These are phyloP conservation scores for Pestalotiopsis sp. DNA, from an alignment of 2,329 filamentous ascomycete genomes.

Conservation along the genomic window DNA sequence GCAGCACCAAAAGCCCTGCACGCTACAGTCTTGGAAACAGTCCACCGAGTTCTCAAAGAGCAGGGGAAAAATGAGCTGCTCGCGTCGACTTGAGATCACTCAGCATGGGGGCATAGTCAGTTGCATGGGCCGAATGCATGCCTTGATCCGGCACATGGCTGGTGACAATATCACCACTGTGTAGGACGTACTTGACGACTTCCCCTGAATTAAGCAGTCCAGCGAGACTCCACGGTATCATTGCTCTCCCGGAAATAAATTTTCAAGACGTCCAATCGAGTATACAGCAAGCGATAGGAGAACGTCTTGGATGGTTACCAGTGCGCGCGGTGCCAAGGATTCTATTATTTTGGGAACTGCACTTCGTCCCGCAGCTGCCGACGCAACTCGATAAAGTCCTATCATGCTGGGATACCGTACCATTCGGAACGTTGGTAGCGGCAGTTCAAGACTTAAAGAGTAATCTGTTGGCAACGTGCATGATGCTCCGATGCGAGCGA, in stretches of 20 bases:
- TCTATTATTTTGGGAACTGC: neutral
- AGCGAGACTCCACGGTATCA: neutral
- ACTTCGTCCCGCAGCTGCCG: neutral
- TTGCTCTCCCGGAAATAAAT: neutral
- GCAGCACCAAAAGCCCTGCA: slow-evolving; percentile 51
- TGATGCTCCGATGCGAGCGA: neutral
- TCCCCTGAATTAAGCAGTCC: neutral
- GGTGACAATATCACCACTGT: neutral
- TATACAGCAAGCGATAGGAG: neutral
- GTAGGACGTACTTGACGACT: neutral
- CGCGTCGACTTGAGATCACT: slow-evolving; percentile 12
- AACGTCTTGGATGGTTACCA: neutral
- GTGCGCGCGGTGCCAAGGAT: neutral
- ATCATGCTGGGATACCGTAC: neutral
- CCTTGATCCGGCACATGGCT: neutral
- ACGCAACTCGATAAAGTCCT: neutral
- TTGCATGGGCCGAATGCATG: neutral
- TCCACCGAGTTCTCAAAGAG: slow-evolving; percentile 35
- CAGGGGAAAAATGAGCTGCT: slow-evolving; percentile 34
- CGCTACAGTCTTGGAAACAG: slow-evolving; percentile 39
- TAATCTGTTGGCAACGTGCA: neutral
- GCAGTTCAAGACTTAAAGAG: neutral
- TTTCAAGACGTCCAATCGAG: neutral
- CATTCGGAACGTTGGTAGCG: neutral
- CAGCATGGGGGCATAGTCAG: neutral